Conservation (phyloP, 495 filamentous ascomycete genomes). For the Ascobolus immersus region DNA sequence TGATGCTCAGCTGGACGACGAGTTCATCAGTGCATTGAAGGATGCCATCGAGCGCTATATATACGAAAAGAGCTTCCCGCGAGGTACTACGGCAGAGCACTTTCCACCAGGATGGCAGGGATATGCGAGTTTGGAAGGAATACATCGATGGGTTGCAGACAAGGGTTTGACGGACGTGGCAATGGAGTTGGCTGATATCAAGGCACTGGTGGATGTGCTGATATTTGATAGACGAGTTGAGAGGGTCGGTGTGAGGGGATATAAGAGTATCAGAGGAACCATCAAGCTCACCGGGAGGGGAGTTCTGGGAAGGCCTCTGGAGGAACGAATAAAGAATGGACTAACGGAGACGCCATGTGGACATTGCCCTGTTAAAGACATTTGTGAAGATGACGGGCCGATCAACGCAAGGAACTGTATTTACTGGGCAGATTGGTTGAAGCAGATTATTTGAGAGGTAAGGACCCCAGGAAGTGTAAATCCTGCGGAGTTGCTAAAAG, state of each 20-base stretch:
- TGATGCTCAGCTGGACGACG: constrained; percentile 59
- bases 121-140: constrained; percentile 51
- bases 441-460: too few relatives aligned
- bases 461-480: too few relatives aligned
- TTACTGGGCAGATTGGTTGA: constrained; percentile 69
- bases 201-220: constrained; percentile 60
- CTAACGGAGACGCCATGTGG: constrained; percentile 80
- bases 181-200: constrained; percentile 43
- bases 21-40: constrained; percentile 51
- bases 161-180: constrained; percentile 37
- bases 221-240: constrained; percentile 59
- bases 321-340: constrained; percentile 37
- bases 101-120: constrained; percentile 39
- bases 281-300: too few relatives aligned
- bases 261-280: constrained; percentile 22
- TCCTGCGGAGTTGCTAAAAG: too few relatives aligned
- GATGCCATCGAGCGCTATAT: constrained; percentile 47
- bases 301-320: constrained; percentile 18
- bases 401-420: constrained; percentile 75
- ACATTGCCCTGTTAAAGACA: constrained; percentile 72
- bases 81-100: constrained; percentile 23
- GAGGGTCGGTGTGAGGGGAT: constrained; percentile 25
- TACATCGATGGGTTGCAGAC: constrained; percentile 43
- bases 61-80: constrained; percentile 23
- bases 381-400: constrained; percentile 68